Evolutionary conservation across 371 early-diverging fungal genomes (phyloP).

Genomic region (Saksenaea vasiformis): DNA sequence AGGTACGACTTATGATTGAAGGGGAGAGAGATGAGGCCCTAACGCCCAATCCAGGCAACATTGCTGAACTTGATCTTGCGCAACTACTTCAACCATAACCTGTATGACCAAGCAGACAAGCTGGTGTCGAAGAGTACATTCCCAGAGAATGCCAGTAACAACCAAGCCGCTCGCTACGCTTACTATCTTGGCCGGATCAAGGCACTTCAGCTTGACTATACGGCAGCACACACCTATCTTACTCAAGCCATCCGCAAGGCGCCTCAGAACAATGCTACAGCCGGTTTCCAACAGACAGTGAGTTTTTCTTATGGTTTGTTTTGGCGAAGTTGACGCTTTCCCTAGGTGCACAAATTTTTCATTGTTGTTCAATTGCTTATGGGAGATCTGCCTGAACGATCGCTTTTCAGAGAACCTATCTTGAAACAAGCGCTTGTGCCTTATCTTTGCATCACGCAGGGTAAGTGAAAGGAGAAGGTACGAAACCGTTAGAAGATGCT

Average conservation of each 20-base stretch:
- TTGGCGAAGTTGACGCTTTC: neutral
- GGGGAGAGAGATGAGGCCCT: neutral
- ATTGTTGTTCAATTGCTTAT: constrained; percentile 95
- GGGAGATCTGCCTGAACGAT: constrained; percentile 97
- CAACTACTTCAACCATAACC: constrained; percentile 89
- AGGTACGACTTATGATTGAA: constrained; percentile 22
- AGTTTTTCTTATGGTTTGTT: constrained; percentile 9
- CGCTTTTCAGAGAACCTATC: constrained; percentile 85
- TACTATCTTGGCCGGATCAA: constrained; percentile 94
- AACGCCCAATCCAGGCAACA: constrained; percentile 66
- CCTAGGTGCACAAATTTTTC: constrained; percentile 84
- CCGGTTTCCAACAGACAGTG: constrained; percentile 94
- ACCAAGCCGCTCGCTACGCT: constrained; percentile 92
- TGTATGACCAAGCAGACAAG: constrained; percentile 96
- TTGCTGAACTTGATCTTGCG: constrained; percentile 87
- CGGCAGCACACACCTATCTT: constrained; percentile 82
- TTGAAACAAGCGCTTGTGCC: constrained; percentile 85
- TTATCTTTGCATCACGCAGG: constrained; percentile 92
- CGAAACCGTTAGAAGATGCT: neutral
- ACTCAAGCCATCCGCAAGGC: constrained; percentile 96
- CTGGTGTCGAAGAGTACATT: constrained; percentile 90
- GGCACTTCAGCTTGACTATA: constrained; percentile 96
- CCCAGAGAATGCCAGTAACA: constrained; percentile 91
- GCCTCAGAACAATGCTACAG: constrained; percentile 82
- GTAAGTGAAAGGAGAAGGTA: constrained; percentile 26